Conservation (phyloP, 2,329 filamentous ascomycete species). For the Davidsoniella neocaledoniae region DNA sequence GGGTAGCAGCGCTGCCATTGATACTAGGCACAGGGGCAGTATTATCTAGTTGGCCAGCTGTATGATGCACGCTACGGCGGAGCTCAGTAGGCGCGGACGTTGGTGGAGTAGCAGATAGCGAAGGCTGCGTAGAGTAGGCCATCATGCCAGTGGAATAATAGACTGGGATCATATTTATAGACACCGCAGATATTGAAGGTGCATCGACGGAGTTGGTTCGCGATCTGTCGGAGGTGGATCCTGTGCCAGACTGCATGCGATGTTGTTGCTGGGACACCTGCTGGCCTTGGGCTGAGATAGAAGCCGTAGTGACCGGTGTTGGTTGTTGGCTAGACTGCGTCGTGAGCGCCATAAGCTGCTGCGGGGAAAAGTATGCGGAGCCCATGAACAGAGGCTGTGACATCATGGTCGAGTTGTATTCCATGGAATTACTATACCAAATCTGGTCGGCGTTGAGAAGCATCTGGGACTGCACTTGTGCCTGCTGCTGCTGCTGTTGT, state of each 20-base stretch:
- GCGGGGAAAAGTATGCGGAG: not conserved
- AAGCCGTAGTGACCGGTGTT: not conserved
- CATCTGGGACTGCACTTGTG: not conserved
- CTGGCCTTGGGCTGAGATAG: not conserved
- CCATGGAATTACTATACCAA: not conserved
- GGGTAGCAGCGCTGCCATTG: not conserved
- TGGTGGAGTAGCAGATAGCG: not conserved
- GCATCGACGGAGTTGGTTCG: slow-evolving; percentile 49
- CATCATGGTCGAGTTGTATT: not conserved
- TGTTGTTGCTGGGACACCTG: slow-evolving; percentile 2
- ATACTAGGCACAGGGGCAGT: slow-evolving; percentile 12
- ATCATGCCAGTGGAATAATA: not conserved
- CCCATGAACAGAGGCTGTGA: not conserved
- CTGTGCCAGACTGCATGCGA: slow-evolving; percentile 2
- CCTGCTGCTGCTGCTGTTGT: slow-evolving; percentile 7
- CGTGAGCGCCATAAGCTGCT: not conserved
- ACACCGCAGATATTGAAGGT: slow-evolving; percentile 27
- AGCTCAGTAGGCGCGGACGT: slow-evolving; percentile 25
- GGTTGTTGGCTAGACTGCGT: not conserved
- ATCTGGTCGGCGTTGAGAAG: slow-evolving; percentile 12
- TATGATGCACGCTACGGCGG: slow-evolving; percentile 39
- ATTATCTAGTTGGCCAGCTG: slow-evolving; percentile 31
- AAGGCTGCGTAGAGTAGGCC: not conserved
- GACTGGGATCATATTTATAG: not conserved
- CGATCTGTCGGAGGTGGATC: slow-evolving; percentile 26